phyloP scores from a whole-genome alignment of 2,329 filamentous ascomycete genomes.

The Epichloe typhina region DNA sequence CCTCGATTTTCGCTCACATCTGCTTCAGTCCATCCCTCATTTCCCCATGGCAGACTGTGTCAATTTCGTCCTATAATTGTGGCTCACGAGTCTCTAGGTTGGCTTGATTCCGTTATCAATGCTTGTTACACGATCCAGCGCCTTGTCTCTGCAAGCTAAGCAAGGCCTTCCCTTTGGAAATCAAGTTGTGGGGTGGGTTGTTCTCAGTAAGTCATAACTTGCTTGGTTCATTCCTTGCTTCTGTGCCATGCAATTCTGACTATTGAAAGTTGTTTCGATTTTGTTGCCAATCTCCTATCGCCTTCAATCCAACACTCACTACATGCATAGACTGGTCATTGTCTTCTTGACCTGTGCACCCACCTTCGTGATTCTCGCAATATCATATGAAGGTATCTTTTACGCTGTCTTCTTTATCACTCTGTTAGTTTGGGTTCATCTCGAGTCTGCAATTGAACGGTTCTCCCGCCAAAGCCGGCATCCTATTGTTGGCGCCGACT shows the following conservation, averaged over 20 bases:
- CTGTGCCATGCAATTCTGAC: background rate
- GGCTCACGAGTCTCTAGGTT: slow-evolving; percentile 28
- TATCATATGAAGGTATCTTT: slow-evolving; percentile 94
- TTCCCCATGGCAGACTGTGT: slow-evolving; percentile 4
- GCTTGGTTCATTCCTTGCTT: background rate
- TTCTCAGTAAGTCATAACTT: slow-evolving; percentile 44
- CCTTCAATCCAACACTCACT: slow-evolving; percentile 69
- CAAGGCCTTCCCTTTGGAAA: slow-evolving; percentile 76
- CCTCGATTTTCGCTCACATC: background rate
- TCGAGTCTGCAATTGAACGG: slow-evolving; percentile 39
- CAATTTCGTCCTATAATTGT: background rate
- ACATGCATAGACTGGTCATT: slow-evolving; percentile 76
- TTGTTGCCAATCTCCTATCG: slow-evolving; percentile 71
- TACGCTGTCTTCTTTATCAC: slow-evolving; percentile 80
- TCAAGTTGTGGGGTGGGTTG: slow-evolving; percentile 72
- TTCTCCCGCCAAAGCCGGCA: background rate
- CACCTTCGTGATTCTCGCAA: slow-evolving; percentile 88
- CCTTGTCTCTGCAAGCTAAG: slow-evolving; percentile 73
- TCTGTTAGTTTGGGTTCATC: slow-evolving; percentile 77
- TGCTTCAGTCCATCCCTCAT: background rate
- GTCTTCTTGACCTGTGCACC: slow-evolving; percentile 90
- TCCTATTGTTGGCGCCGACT: background rate
- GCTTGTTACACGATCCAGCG: slow-evolving; percentile 75
- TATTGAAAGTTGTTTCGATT: slow-evolving; percentile 50
- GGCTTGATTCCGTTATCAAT: slow-evolving; percentile 72